Base-by-base conservation (phyloP, 108 stramenopile genomes). In the Poteriospumella lacustris region DNA sequence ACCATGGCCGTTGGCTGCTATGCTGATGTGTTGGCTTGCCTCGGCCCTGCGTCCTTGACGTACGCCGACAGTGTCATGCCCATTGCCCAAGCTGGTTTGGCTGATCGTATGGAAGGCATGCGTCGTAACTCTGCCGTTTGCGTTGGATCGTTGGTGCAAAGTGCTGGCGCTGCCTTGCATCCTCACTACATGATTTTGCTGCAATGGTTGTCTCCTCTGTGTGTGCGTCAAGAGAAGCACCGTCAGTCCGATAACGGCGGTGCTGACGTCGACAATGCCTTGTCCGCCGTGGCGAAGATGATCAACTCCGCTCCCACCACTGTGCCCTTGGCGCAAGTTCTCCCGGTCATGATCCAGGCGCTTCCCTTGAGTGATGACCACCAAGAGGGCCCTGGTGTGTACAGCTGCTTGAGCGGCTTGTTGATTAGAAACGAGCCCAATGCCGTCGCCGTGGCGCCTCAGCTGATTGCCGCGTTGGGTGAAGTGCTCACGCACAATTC, bases 1-100 rank as follows among this genome's bases (percentile, higher is more conserved):
- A 86, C 91, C 41, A 97, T 96, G 95, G 93, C 92, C 36, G 86
- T 96, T 36, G 95, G 97, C 5, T 94, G 93, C 83, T 81, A 94
- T 42, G 95, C 94, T 29, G 97, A 96, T 81, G 88, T 96, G 56
- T 92, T 94, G 0, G 91, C 92, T 78, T 91, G 92, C 78, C 68
- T 94, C 38, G 91, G 88, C 70, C 70, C 58, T 33, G 83, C 82
- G 2, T 80, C 85, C 28, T 89, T 92, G 2, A 90, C 91, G 0
- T 89, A 95, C 81, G 92, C 93, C 90, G 82, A 84, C 75, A 47
- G 77, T 34, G 42, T 81, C 40, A 29, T 81, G 59, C 83, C 85
- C 1, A 15, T 84, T 36, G 68, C 80, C 44, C 43, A 76, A 58
- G 58, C 80, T 2, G 90, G 92, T 42, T 91, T 95, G 78, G 88